A percentile compares a stretch with the other conserved stretches of the same genome.
Evolutionary conservation across 768 basidiomycete species (phyloP).

Genomic region (Suillus decipiens): DNA sequence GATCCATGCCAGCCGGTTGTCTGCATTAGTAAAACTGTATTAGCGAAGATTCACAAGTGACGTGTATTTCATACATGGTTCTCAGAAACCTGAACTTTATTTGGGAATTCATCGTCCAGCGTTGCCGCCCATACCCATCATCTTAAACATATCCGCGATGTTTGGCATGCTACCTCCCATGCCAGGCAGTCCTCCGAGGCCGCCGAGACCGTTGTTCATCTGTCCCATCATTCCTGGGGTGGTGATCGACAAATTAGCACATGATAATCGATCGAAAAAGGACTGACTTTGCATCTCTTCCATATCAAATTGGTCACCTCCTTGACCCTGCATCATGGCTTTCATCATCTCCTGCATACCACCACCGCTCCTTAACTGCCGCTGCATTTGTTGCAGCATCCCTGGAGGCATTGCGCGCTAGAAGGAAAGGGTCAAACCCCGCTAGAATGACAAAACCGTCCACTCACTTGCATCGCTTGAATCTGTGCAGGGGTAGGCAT

Average conservation of each 20-base stretch:
- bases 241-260: slow-evolving; percentile 13
- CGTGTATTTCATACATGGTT: slow-evolving; percentile 18
- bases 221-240: slow-evolving; percentile 81
- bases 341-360: slow-evolving; percentile 99
- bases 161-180: slow-evolving; percentile 69
- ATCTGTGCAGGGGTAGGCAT: slow-evolving; percentile 94
- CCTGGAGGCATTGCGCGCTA: slow-evolving; percentile 94
- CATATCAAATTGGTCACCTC: slow-evolving; percentile 89
- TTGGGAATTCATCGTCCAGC: slow-evolving; percentile 30
- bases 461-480: slow-evolving; percentile 85
- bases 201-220: slow-evolving; percentile 64
- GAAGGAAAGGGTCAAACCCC: slow-evolving; percentile 11
- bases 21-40: slow-evolving; percentile 20
- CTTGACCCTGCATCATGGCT: slow-evolving; percentile 94
- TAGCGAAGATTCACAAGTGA: slow-evolving; percentile 12
- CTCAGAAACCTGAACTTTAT: slow-evolving; percentile 16
- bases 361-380: slow-evolving; percentile 75
- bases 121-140: slow-evolving; percentile 80
- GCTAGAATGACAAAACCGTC: not conserved
- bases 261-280: slow-evolving; percentile 8
- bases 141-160: slow-evolving; percentile 81
- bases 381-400: slow-evolving; percentile 92
- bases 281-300: slow-evolving; percentile 86
- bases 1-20: slow-evolving; percentile 10
- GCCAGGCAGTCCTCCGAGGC: slow-evolving; percentile 48